Evolutionary conservation across 1,284 basidiomycete genomes (phyloP).

Genomic region (Cutaneotrichosporon dermatis): DNA sequence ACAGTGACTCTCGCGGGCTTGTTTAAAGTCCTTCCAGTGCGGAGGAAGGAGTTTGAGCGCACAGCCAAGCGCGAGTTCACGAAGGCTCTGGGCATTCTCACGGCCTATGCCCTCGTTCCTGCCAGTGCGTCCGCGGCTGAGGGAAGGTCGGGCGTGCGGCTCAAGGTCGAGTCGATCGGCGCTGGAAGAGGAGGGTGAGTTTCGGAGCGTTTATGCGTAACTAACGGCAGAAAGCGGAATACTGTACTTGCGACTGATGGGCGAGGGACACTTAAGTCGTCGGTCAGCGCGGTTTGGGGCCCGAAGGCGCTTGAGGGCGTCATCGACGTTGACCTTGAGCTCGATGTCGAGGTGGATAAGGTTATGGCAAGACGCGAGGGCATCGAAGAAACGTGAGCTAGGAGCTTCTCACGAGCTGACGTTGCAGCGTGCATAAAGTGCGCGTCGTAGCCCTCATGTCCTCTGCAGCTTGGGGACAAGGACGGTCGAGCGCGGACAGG

Average conservation of each 20-base stretch:
- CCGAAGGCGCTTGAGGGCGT: slow-evolving; percentile 71
- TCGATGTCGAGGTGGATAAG: slow-evolving; percentile 65
- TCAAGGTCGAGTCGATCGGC: slow-evolving; percentile 61
- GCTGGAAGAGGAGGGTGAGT: slow-evolving; percentile 62
- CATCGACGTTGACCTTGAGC: slow-evolving; percentile 65
- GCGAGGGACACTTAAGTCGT: slow-evolving; percentile 57
- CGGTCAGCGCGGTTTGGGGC: slow-evolving; percentile 79
- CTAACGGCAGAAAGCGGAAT: slow-evolving; percentile 59
- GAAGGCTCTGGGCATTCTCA: slow-evolving; percentile 74
- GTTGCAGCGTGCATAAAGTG: slow-evolving; percentile 31
- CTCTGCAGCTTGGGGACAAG: slow-evolving; percentile 51
- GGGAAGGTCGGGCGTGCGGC: slow-evolving; percentile 56
- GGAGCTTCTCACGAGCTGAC: not conserved
- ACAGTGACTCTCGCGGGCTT: slow-evolving; percentile 71
- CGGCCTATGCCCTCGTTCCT: slow-evolving; percentile 86
- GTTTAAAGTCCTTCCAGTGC: slow-evolving; percentile 79
- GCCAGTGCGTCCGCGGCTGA: slow-evolving; percentile 39
- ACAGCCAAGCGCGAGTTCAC: slow-evolving; percentile 86
- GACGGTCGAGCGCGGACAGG: slow-evolving; percentile 72
- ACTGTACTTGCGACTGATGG: slow-evolving; percentile 72
- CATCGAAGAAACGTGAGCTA: slow-evolving; percentile 27
- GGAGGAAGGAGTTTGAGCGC: slow-evolving; percentile 84
- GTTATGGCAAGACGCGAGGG: slow-evolving; percentile 48
- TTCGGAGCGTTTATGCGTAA: not conserved
- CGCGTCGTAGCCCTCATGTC: slow-evolving; percentile 42